Evolutionary conservation across 768 basidiomycete genomes (phyloP).

Genomic region (Cystobasidiopsis lactophilus): DNA sequence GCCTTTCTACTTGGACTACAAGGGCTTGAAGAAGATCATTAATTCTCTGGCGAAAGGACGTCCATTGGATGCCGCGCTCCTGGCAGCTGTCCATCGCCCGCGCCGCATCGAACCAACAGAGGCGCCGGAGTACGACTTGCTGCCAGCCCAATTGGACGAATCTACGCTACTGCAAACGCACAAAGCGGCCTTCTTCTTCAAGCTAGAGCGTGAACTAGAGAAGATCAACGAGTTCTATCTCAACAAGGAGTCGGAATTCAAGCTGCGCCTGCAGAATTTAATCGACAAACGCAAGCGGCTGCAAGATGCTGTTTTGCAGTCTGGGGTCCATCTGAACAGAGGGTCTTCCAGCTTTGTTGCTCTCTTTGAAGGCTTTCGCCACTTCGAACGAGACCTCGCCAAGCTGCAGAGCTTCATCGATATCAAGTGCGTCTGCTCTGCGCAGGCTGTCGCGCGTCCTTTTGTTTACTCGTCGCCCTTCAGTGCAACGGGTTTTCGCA

Average conservation of each 20-base stretch:
- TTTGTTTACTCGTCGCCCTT: constrained; percentile 43
- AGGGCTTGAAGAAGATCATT: constrained; percentile 83
- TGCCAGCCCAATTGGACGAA: constrained; percentile 21
- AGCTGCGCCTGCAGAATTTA: constrained; percentile 71
- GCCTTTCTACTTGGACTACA: constrained; percentile 87
- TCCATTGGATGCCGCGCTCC: constrained; percentile 69
- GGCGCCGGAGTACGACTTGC: constrained; percentile 20
- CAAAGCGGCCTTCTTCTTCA: constrained; percentile 97
- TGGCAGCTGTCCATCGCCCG: constrained; percentile 44
- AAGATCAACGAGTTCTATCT: constrained; percentile 99
- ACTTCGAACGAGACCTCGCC: constrained; percentile 78
- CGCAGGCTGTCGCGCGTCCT: neutral
- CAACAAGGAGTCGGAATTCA: constrained; percentile 86
- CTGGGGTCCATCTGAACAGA: constrained; percentile 37
- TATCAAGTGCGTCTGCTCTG: neutral
- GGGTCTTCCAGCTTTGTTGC: constrained; percentile 29
- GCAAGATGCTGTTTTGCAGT: constrained; percentile 35
- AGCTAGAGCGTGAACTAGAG: constrained; percentile 86
- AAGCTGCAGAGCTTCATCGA: constrained; percentile 42
- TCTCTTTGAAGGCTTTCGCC: constrained; percentile 83
- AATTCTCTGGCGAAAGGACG: constrained; percentile 77
- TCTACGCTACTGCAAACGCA: constrained; percentile 78
- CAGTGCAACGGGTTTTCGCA: constrained; percentile 87
- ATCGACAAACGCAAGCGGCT: constrained; percentile 66
- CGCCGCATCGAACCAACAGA: constrained; percentile 23